Evolutionary conservation across 805 yeast species (phyloP).

Genomic region (Teunomyces tritomae): DNA sequence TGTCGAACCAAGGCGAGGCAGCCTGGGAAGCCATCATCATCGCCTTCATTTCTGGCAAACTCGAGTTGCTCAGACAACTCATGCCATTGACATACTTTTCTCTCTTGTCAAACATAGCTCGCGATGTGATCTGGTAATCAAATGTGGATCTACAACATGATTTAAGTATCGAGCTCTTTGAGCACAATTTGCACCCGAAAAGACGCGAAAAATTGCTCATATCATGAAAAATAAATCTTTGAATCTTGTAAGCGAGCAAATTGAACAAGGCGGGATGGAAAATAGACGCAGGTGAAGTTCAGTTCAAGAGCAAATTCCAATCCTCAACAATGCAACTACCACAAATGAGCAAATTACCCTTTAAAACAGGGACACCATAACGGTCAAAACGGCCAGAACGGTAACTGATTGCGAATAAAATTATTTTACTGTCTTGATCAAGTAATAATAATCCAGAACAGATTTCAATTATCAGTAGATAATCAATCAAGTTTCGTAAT

Average conservation of each 20-base stretch:
- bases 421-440: too few relatives aligned
- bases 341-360: too few relatives aligned
- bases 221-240: neutral
- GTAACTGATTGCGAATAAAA: too few relatives aligned
- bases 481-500: too few relatives aligned
- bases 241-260: neutral
- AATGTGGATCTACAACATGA: neutral
- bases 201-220: conserved; percentile 2
- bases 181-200: conserved; percentile 3
- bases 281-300: too few relatives aligned
- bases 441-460: too few relatives aligned
- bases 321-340: too few relatives aligned
- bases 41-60: conserved; percentile 18
- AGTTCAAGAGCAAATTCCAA: too few relatives aligned
- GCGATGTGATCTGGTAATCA: too few relatives aligned
- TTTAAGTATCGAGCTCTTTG: neutral
- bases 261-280: neutral
- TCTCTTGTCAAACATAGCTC: conserved; percentile 8
- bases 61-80: conserved; percentile 37
- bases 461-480: too few relatives aligned
- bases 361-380: too few relatives aligned
- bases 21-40: conserved; percentile 26
- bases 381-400: too few relatives aligned
- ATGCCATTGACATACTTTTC: conserved; percentile 30
- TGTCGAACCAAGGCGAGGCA: conserved; percentile 24